Evolutionary conservation across 2,329 filamentous ascomycete species (phyloP), one percentile per base, ranked within the genome.

Genomic region (Fusarium subglutinans): DNA sequence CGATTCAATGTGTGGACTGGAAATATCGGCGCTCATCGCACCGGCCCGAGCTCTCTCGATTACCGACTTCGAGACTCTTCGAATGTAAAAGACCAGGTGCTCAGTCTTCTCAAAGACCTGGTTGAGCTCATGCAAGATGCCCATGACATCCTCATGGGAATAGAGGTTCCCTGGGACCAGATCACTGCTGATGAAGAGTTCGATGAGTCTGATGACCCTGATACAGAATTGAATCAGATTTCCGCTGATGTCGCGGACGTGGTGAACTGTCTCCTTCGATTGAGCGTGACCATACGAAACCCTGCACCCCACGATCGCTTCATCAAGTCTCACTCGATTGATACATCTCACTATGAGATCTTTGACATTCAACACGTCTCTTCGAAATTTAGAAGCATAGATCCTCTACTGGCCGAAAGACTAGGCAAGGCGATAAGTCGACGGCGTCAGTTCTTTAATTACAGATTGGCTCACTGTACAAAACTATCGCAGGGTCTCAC

Each of bases 261-360:
- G 1, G 30, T 70, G 3, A 47, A 67, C 28, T 74, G 63, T 12
- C 63, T 74, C 3, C n/a, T 65, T 1, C 40, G 60, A 6, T 12
- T 70, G 1, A 62, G 50, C 1, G 59, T 63, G 6, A 35, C 66
- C 2, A 67, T 73, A 12, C 53, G 53, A 33, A 51, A 74, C 9
- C 72, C 66, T 2, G 63, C 14, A 22, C 70, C 4, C 60, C 40
- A 73, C 14, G 66, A 74, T 38, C 58, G 56, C 4, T 68, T 73
- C 2, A 26, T 30, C 2, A 22, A 18, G 3, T 67, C n/a, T 2
- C 1, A 6, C 1, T 15, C 11, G 1, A 40, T 24, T 1, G 63
- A 70, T 8, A 37, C 44, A 2, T 73, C 62, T 1, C 41, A 73
- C 26, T 64, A 24, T 6, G 62, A 73, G 11, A 26, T 2, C 1